Percentiles rank a stretch among this genome's conserved stretches.
Evolutionary conservation across 352 stramenopile genomes (phyloP).

Genomic region (Phytophthora idaei): DNA sequence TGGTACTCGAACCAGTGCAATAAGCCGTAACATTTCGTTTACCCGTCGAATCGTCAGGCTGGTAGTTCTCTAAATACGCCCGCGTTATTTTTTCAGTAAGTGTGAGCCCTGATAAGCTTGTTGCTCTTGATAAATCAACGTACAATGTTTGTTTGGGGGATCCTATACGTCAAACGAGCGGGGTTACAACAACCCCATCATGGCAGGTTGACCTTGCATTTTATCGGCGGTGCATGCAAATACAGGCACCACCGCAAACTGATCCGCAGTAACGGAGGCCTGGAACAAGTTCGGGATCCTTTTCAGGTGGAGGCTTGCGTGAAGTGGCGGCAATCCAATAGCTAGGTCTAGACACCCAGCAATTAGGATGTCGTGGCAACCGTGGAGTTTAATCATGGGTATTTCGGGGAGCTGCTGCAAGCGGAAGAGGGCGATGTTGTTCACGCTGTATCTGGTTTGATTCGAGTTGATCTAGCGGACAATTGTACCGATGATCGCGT

Average conservation of each 20-base stretch:
- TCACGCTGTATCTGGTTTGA: not conserved
- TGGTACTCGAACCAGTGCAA: not conserved
- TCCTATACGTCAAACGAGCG: not conserved
- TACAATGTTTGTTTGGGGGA: not conserved
- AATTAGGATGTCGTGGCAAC: not conserved
- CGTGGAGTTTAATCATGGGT: slow-evolving; percentile 15
- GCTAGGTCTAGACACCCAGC: slow-evolving; percentile 10
- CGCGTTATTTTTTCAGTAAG: slow-evolving; percentile 2
- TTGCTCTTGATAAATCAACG: not conserved
- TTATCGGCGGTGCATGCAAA: slow-evolving; percentile 38
- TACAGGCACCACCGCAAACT: slow-evolving; percentile 28
- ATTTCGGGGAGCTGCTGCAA: slow-evolving; percentile 9
- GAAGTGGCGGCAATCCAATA: slow-evolving; percentile 12
- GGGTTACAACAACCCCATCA: slow-evolving; percentile 26
- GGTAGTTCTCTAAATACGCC: not conserved
- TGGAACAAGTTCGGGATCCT: slow-evolving; percentile 9
- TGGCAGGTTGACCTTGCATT: slow-evolving; percentile 34
- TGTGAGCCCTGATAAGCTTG: not conserved
- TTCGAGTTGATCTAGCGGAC: not conserved
- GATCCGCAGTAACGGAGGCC: slow-evolving; percentile 17
- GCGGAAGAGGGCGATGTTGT: not conserved
- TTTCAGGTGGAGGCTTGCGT: not conserved
- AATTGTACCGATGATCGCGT: slow-evolving; percentile 16
- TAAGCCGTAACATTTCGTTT: slow-evolving; percentile 5
- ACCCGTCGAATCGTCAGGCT: not conserved